A percentile compares a stretch with the other conserved stretches of the same genome.
Evolutionary conservation across 345 rosid genomes (phyloP).

Genomic region (Barbarea vulgaris): DNA sequence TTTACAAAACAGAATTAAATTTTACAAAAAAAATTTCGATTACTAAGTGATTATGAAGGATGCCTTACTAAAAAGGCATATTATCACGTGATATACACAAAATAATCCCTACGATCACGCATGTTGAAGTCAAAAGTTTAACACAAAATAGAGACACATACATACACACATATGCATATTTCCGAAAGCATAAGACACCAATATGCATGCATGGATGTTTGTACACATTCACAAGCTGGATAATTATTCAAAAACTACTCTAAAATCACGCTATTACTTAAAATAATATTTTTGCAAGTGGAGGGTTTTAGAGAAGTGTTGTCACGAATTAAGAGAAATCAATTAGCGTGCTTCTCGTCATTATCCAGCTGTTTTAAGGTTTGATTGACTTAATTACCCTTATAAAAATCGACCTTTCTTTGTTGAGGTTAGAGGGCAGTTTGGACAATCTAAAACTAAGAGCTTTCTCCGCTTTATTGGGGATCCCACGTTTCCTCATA

Average conservation of each 20-base stretch:
- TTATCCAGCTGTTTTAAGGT: constrained; percentile 30
- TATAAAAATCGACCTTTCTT: background rate
- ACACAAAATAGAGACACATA: constrained; percentile 20
- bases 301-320: constrained; percentile 11
- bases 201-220: constrained; percentile 34
- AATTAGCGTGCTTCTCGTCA: constrained; percentile 29
- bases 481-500: constrained; percentile 31
- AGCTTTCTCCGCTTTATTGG: constrained; percentile 31
- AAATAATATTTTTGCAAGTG: constrained; percentile 16
- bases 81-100: constrained; percentile 34
- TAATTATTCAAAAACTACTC: background rate
- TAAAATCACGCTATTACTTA: background rate
- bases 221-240: constrained; percentile 25
- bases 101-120: constrained; percentile 35
- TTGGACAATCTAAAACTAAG: background rate
- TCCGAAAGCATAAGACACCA: constrained; percentile 21
- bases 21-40: background rate
- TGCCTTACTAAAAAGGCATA: background rate
- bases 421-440: background rate
- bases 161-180: constrained; percentile 10
- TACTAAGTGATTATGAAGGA: background rate
- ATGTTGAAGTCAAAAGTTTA: constrained; percentile 17
- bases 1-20: no score
- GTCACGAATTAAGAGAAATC: constrained; percentile 24
- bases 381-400: constrained; percentile 12